Evolutionary conservation across 129 eudicot species (phyloP), one percentile per base, ranked within the genome.

Genomic region (Artemisia annua): DNA sequence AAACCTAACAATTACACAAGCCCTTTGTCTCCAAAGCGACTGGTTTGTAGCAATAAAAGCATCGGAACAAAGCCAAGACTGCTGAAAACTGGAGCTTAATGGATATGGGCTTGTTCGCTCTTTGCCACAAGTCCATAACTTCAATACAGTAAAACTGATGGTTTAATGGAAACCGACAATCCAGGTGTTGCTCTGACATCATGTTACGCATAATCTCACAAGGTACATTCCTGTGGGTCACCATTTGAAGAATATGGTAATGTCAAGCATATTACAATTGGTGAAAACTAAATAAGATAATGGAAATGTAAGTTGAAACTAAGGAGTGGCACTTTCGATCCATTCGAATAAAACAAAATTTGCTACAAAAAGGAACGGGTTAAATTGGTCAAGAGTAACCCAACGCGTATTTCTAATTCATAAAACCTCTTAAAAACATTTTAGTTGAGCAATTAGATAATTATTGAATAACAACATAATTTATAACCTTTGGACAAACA

Each of bases 1-100:
- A 39, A 60, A 35, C 48, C 76, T 66, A 70, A 78, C 75, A 67
- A 78, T 70, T 78, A 63, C 75, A 63, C 14, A 20, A 63, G 8
- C 6, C 64, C 53, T 35, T 35, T 10, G 10, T 17, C 73, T 17
- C 61, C 76, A 75, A 56, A 54, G 26, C 24, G 39, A 46, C 55
- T 13, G 53, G 22, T 71, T 44, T 56, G 75, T 56, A 55, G 58
- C 75, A 71, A 57, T 54, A 71, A 71, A 39, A 57, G 10, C 64
- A 70, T 54, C 44, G 46, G 39, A 16, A 16, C 48, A 52, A 69
- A 28, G 57, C 24, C 73, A 28, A 20, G 22, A 60, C 69, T 60
- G 46, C 69, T 72, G 49, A 48, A 72, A 59, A 60, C 17, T 18
- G 30, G 30, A n/a, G 50, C 66, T 22, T 20, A 64, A 52, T 18